These are phyloP conservation scores for Pseudonectria foliicola DNA, from an alignment of 2,329 filamentous ascomycete species.

Conservation along the genomic window DNA sequence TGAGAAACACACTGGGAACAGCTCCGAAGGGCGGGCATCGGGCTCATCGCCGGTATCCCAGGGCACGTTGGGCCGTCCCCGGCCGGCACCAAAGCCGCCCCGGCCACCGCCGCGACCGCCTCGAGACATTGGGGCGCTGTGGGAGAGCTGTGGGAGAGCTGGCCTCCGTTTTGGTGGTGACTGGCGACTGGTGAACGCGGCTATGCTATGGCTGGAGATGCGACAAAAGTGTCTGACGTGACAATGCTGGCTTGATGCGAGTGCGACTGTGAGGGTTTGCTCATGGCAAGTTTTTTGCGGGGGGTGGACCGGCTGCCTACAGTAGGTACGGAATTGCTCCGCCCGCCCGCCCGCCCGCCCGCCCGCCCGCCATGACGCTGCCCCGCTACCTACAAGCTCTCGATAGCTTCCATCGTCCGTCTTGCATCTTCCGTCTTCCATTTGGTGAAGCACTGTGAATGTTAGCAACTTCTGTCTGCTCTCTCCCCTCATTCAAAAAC, in stretches of 20 bases:
- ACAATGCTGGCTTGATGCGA: no score
- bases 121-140: conserved; percentile 41
- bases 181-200: neutral
- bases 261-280: neutral
- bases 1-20: conserved; percentile 44
- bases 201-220: no score
- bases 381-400: conserved; percentile 3
- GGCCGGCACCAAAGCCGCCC: conserved; percentile 41
- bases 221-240: no score
- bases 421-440: no score
- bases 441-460: no score
- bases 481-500: no score
- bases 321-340: conserved; percentile 3
- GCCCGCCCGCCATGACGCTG: conserved; percentile 8
- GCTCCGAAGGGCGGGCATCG: conserved; percentile 50
- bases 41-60: conserved; percentile 49
- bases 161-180: conserved; percentile 1
- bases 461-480: no score
- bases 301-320: conserved; percentile 10
- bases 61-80: conserved; percentile 40
- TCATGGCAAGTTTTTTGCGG: conserved; percentile 15
- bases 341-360: no score
- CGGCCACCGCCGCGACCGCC: conserved; percentile 47
- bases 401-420: no score
- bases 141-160: conserved; percentile 1